Percentiles rank a stretch among this genome's conserved stretches.
These are phyloP conservation scores for Eucalyptus globulus DNA, from an alignment of 345 rosid genomes.

Conservation along the genomic window DNA sequence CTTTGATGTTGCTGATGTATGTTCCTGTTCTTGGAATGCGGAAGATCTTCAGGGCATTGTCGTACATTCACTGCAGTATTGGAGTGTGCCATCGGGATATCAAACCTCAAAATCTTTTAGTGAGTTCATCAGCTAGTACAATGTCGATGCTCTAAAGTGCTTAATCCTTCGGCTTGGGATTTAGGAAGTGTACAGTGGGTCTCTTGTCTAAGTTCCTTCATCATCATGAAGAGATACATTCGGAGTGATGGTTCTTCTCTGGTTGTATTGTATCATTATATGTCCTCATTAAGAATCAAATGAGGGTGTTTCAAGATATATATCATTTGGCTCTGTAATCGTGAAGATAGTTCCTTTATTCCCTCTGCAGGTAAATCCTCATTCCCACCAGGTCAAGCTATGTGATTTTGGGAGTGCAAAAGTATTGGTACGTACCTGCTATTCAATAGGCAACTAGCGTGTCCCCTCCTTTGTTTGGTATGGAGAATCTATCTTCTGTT, in stretches of 20 bases:
- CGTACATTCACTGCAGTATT: neutral
- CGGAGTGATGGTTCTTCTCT: neutral
- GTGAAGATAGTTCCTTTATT: neutral
- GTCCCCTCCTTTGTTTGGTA: neutral
- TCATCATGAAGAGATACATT: neutral
- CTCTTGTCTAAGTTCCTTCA: neutral
- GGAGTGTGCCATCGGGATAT: slow-evolving; percentile 10
- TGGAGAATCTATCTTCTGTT: neutral
- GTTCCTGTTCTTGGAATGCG: neutral
- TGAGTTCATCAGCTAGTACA: neutral
- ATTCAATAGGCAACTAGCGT: neutral
- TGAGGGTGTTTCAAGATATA: neutral
- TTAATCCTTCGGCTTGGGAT: neutral
- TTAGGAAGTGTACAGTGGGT: neutral
- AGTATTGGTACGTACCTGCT: neutral
- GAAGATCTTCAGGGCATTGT: slow-evolving; percentile 5
- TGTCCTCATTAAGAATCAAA: neutral
- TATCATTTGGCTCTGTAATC: neutral
- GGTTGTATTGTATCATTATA: neutral
- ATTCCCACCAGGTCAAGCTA: slow-evolving; percentile 11
- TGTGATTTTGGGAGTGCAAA: slow-evolving; percentile 18
- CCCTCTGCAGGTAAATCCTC: slow-evolving; percentile 5
- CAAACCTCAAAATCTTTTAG: slow-evolving; percentile 12
- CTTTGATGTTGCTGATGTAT: neutral
- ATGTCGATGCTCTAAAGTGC: neutral